These are phyloP conservation scores for Fonsecaea erecta DNA, from an alignment of 2,329 filamentous ascomycete species.

Conservation along the genomic window DNA sequence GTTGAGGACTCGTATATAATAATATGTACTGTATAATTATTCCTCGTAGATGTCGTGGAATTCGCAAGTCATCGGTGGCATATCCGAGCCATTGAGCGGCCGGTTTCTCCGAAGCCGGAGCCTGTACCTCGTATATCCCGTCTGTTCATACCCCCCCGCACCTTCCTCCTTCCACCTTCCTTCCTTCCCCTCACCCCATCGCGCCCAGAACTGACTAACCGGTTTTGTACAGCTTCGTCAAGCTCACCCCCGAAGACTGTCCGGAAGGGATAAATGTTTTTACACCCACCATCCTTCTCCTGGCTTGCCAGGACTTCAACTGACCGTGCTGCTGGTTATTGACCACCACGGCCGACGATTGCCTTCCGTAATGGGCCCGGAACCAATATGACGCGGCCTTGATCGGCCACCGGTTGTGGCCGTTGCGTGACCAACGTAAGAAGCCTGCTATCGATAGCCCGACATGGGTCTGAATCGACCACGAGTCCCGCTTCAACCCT, in stretches of 20 bases:
- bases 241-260: background rate
- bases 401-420: background rate
- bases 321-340: background rate
- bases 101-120: background rate
- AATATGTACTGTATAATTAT: no score
- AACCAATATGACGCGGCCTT: background rate
- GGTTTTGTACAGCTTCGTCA: background rate
- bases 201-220: background rate
- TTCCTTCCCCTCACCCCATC: background rate
- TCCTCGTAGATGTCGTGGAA: background rate
- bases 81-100: background rate
- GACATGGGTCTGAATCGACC: background rate
- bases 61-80: background rate
- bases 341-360: no score
- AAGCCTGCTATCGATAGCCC: background rate
- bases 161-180: no score
- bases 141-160: no score
- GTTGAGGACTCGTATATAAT: no score
- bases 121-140: background rate
- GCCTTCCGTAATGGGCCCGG: background rate
- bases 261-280: no score
- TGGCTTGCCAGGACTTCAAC: background rate
- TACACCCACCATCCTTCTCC: no score
- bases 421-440: background rate
- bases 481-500: background rate